These are phyloP conservation scores for Coemansia sp. DNA, from an alignment of 192 early-diverging fungal genomes.

Conservation along the genomic window DNA sequence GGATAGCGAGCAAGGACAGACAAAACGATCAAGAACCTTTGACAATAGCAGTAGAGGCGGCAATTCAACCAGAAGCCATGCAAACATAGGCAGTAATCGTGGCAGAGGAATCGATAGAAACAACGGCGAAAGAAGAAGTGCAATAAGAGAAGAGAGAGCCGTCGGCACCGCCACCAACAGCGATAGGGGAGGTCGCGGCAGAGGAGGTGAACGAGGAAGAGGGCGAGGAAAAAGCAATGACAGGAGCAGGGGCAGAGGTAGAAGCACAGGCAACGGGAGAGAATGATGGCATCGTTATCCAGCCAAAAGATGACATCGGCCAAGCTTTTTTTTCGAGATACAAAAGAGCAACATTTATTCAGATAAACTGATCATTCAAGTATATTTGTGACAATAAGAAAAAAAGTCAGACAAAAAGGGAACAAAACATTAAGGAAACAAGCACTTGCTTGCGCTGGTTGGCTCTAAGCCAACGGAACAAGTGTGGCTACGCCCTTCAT, in stretches of 20 bases:
- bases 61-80: background rate
- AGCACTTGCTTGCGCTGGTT: too few relatives aligned
- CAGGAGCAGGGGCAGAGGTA: background rate
- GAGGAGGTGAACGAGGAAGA: background rate
- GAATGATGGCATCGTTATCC: background rate
- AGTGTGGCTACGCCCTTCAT: slow-evolving; percentile 67
- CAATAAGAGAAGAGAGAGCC: background rate
- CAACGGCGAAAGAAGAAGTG: slow-evolving; percentile 4
- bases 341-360: too few relatives aligned
- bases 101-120: slow-evolving; percentile 8
- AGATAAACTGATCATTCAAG: too few relatives aligned
- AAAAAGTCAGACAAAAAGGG: too few relatives aligned
- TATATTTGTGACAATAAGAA: background rate
- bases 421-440: too few relatives aligned
- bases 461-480: slow-evolving; percentile 16
- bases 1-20: background rate
- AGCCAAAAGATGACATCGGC: too few relatives aligned
- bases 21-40: background rate
- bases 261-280: background rate
- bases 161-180: too few relatives aligned
- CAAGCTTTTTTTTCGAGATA: too few relatives aligned
- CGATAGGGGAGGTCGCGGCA: slow-evolving; percentile 1
- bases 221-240: background rate
- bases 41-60: background rate
- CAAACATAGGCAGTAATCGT: background rate